Percentiles rank a stretch among this genome's conserved stretches.
Conservation (phyloP, 768 basidiomycete genomes). For the Kwoniella europaea region DNA sequence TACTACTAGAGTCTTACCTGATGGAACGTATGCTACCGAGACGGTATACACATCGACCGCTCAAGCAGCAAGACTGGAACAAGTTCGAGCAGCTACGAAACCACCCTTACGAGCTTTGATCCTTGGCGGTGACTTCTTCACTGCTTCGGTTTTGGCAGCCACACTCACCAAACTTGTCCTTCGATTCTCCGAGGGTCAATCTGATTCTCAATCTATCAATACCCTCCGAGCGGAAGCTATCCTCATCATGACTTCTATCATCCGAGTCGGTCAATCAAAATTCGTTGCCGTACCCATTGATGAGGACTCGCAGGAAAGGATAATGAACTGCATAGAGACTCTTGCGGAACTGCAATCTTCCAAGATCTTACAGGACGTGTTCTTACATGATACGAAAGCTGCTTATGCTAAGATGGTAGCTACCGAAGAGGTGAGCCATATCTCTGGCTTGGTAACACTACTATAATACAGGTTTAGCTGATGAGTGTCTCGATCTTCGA, state of each 20-base stretch:
- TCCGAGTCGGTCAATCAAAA: slow-evolving; percentile 96
- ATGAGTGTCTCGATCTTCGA: background rate
- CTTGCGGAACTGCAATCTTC: slow-evolving; percentile 74
- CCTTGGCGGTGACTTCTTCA: slow-evolving; percentile 96
- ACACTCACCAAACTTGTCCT: slow-evolving; percentile 90
- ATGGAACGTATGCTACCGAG: slow-evolving; percentile 98
- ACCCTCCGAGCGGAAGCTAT: slow-evolving; percentile 88
- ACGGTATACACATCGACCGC: slow-evolving; percentile 72
- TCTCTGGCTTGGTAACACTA: too few species aligned
- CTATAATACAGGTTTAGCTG: background rate
- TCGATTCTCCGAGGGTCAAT: slow-evolving; percentile 65
- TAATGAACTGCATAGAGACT: slow-evolving; percentile 93
- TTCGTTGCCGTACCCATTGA: slow-evolving; percentile 94
- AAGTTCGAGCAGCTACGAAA: slow-evolving; percentile 83
- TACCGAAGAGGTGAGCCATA: slow-evolving; percentile 76
- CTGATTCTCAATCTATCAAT: slow-evolving; percentile 68
- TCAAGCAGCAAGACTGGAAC: slow-evolving; percentile 69
- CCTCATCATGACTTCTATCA: slow-evolving; percentile 96
- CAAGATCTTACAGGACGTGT: slow-evolving; percentile 68
- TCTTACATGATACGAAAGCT: slow-evolving; percentile 75
- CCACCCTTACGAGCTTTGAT: slow-evolving; percentile 91
- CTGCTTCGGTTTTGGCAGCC: slow-evolving; percentile 84
- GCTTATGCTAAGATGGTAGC: slow-evolving; percentile 95
- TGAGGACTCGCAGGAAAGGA: slow-evolving; percentile 94
- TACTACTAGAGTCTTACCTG: slow-evolving; percentile 75